Conservation (phyloP, 108 stramenopile species). For the Hondaea fermentalgiana region DNA sequence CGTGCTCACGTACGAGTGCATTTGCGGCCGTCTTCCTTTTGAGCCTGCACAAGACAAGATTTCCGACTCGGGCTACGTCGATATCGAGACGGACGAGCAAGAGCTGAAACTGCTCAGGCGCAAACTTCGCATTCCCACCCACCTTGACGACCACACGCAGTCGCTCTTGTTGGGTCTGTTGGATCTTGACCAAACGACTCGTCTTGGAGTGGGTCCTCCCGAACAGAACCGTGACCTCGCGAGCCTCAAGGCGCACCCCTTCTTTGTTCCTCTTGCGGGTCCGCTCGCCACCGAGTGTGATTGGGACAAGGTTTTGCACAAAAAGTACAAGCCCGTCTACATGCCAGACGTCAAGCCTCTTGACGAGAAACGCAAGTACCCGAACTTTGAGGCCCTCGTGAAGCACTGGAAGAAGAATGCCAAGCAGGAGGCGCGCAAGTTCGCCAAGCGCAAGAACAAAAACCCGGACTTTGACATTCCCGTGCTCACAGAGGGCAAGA, state of each 20-base stretch:
- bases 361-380: background rate
- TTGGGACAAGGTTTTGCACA: conserved; percentile 1
- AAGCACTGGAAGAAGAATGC: conserved; percentile 11
- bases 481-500: background rate
- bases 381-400: conserved; percentile 15
- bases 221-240: background rate
- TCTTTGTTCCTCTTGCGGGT: background rate
- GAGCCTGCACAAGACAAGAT: conserved; percentile 2
- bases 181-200: background rate
- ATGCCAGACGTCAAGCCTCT: background rate
- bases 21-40: conserved; percentile 84
- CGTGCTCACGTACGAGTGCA: conserved; percentile 88
- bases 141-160: background rate
- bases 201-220: background rate
- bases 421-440: background rate
- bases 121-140: background rate
- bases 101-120: background rate
- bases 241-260: background rate
- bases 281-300: conserved; percentile 9
- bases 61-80: background rate
- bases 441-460: conserved; percentile 5
- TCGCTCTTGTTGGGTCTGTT: background rate
- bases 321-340: background rate
- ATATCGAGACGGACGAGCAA: background rate
- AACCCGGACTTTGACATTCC: background rate